A percentile compares a stretch with the other conserved stretches of the same genome.
Conservation (phyloP, 306 rosid species). For the Quercus mongolica region DNA sequence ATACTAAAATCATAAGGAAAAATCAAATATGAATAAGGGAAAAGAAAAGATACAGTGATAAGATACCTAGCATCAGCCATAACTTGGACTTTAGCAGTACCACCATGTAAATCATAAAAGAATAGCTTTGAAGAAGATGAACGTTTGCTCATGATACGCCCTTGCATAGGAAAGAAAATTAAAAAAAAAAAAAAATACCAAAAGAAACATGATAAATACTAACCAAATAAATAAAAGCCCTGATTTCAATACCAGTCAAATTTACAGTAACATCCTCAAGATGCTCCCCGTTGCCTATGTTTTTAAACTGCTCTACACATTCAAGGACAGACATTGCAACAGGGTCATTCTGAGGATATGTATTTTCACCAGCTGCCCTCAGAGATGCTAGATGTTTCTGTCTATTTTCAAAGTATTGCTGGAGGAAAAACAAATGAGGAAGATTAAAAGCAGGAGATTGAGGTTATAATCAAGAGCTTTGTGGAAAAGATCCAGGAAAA, state of each 20-base stretch:
- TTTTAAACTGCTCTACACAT: conserved; percentile 44
- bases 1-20: no score
- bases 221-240: not conserved
- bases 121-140: conserved; percentile 67
- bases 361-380: conserved; percentile 52
- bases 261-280: conserved; percentile 58
- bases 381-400: conserved; percentile 51
- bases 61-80: conserved; percentile 85
- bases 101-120: conserved; percentile 74
- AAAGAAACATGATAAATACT: not conserved
- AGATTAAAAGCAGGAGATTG: not conserved
- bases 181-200: not conserved
- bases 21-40: not conserved
- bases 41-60: not conserved
- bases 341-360: conserved; percentile 73
- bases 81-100: conserved; percentile 68
- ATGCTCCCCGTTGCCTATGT: conserved; percentile 67
- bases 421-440: conserved; percentile 23
- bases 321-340: conserved; percentile 43
- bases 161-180: conserved; percentile 19
- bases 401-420: conserved; percentile 89
- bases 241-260: conserved; percentile 53
- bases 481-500: not conserved
- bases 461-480: not conserved
- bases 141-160: conserved; percentile 63